Evolutionary conservation across 257 asterid species (phyloP).

Genomic region (Solanum habrochaites): DNA sequence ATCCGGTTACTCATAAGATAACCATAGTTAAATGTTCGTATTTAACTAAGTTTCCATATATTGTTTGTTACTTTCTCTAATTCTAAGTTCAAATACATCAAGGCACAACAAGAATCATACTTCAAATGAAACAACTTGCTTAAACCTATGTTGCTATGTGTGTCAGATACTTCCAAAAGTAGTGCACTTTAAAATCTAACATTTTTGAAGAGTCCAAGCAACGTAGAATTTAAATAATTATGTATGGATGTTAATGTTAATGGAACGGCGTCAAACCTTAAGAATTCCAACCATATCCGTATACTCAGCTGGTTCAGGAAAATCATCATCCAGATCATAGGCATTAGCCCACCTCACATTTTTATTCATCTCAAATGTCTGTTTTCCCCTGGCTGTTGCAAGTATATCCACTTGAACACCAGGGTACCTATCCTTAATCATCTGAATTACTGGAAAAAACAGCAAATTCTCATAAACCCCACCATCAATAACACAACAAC

Average conservation of each 20-base stretch:
- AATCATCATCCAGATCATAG: slow-evolving; percentile 53
- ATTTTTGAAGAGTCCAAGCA: background rate
- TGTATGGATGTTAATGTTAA: background rate
- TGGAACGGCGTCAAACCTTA: slow-evolving; percentile 36
- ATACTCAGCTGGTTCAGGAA: slow-evolving; percentile 67
- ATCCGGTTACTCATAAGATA: background rate
- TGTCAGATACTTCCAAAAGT: background rate
- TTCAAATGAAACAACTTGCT: background rate
- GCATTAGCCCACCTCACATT: slow-evolving; percentile 75
- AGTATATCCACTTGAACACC: slow-evolving; percentile 69
- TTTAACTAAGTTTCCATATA: background rate
- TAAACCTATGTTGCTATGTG: background rate
- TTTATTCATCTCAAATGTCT: slow-evolving; percentile 63
- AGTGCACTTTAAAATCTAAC: too few species aligned
- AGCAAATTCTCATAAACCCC: slow-evolving; percentile 77
- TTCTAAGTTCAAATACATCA: background rate
- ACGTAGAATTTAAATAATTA: background rate
- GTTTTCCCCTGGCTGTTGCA: slow-evolving; percentile 65
- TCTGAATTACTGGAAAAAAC: slow-evolving; percentile 73
- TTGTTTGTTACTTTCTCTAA: background rate
- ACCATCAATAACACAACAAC: slow-evolving; percentile 70
- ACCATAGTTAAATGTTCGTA: background rate
- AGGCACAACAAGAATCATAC: background rate
- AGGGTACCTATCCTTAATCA: slow-evolving; percentile 77
- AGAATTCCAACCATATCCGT: slow-evolving; percentile 61